Percentiles rank a stretch among this genome's conserved stretches.
These are phyloP conservation scores for Lactuca saligna DNA, from an alignment of 129 eudicot genomes.

Conservation along the genomic window DNA sequence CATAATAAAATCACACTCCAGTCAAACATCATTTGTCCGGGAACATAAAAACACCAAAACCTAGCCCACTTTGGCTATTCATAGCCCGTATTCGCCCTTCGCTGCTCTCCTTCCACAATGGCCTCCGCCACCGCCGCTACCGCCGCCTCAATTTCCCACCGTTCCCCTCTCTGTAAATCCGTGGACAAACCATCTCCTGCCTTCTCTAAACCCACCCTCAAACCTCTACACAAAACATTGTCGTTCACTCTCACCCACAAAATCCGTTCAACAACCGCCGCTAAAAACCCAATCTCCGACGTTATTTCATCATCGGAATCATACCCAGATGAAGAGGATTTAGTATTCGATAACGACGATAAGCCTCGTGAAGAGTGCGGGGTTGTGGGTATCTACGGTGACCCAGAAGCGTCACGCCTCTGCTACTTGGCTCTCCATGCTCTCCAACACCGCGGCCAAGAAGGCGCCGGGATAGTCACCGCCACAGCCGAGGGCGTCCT, in stretches of 20 bases:
- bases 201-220: slow-evolving; percentile 7
- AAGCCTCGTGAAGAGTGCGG: slow-evolving; percentile 94
- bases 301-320: slow-evolving; percentile 29
- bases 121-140: slow-evolving; percentile 20
- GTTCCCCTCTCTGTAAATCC: not conserved
- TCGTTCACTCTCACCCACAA: slow-evolving; percentile 21
- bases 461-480: slow-evolving; percentile 90
- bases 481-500: slow-evolving; percentile 54
- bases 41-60: slow-evolving; percentile 38
- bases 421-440: slow-evolving; percentile 87
- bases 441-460: slow-evolving; percentile 94
- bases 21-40: too few relatives aligned
- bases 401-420: slow-evolving; percentile 89
- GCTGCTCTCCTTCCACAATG: slow-evolving; percentile 6
- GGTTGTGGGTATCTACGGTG: slow-evolving; percentile 89
- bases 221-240: slow-evolving; percentile 23
- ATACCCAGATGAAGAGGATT: slow-evolving; percentile 21
- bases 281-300: slow-evolving; percentile 55
- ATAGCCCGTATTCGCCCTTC: slow-evolving; percentile 8
- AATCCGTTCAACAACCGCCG: slow-evolving; percentile 14
- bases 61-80: slow-evolving; percentile 45
- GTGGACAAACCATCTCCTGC: slow-evolving; percentile 5
- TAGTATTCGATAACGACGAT: slow-evolving; percentile 33
- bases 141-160: slow-evolving; percentile 21
- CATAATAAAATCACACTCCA: too few relatives aligned